Conservation (phyloP, 768 basidiomycete genomes). For the Nidula microcarpa region DNA sequence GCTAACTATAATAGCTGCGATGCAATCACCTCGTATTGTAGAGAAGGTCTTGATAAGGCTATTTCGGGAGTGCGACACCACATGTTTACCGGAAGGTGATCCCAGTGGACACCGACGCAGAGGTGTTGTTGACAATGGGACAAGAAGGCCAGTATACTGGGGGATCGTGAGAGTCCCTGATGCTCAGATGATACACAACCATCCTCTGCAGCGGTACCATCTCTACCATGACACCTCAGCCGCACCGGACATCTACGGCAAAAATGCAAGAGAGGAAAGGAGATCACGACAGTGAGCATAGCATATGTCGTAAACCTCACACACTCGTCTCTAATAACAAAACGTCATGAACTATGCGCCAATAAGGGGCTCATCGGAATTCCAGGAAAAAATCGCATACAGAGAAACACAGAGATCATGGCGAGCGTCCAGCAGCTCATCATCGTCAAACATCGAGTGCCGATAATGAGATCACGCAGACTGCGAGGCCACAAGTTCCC, state of each 20-base stretch:
- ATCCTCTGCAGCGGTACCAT: neutral
- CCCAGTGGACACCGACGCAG: neutral
- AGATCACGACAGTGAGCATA: neutral
- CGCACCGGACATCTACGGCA: neutral
- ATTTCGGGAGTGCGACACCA: neutral
- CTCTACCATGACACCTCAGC: neutral
- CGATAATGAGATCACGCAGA: neutral
- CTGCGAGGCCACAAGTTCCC: slow-evolving; percentile 1
- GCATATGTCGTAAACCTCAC: no score
- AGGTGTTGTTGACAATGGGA: neutral
- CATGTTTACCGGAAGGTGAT: neutral
- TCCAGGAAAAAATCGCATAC: no score
- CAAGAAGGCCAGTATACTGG: neutral
- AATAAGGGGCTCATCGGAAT: no score
- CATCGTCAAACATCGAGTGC: neutral
- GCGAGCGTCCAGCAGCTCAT: neutral
- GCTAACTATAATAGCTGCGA: neutral
- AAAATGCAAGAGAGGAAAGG: neutral
- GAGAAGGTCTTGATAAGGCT: neutral
- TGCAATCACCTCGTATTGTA: neutral
- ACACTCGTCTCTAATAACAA: no score
- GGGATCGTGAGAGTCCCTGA: neutral
- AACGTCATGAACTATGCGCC: no score
- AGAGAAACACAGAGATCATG: neutral
- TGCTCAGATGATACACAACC: neutral